Base-by-base conservation (phyloP, 1,284 basidiomycete species). In the Sporisorium reilianum region DNA sequence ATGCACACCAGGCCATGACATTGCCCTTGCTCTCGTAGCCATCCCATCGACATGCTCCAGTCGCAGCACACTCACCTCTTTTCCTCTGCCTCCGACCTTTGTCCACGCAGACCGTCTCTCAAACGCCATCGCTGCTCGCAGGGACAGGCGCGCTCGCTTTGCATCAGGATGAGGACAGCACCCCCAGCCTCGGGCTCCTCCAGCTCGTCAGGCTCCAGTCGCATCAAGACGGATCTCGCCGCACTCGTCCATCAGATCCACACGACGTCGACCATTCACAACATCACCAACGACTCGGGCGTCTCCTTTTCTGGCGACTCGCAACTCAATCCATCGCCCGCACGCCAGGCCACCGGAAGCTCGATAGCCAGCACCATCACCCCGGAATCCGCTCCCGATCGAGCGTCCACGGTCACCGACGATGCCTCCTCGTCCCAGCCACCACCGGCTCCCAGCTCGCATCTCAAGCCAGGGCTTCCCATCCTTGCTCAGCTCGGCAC, bases 331-430 rank as follows among this genome's bases (percentile, higher is more conserved):
- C 23, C 53, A n/a, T 30, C n/a, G 9, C 51, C 54, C 7, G 52
- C 32, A 7, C 66, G 64, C 12, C 55, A 64, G 54, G 62, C 60
- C 14, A 69, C 66, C 7, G 71, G 64, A 10, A 63, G 75, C 61
- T 72, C 73, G 5, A 55, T 63, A 54, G 64, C 73, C 42, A 75
- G 67, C 57, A 70, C 76, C 41, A 74, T 72, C 68, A 68, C 68
- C n/a, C 65, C 72, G 10, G 68, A 69, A 26, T 60, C 57, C 11
- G 56, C 60, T 26, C 60, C 60, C 4, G 57, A 52, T 38, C 59
- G 69, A 18, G 55, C 68, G 6, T 58, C 55, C 30, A 78, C 61
- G 8, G 60, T 64, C 30, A 64, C 50, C 6, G 46, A 48, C 25
- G 59, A 71, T n/a, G 44, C 34, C 7, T 40, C 55, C 23, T 22